A percentile compares a stretch with the other conserved stretches of the same genome.
Conservation (phyloP, 192 early-diverging fungal genomes). For the Coemansia sp. region DNA sequence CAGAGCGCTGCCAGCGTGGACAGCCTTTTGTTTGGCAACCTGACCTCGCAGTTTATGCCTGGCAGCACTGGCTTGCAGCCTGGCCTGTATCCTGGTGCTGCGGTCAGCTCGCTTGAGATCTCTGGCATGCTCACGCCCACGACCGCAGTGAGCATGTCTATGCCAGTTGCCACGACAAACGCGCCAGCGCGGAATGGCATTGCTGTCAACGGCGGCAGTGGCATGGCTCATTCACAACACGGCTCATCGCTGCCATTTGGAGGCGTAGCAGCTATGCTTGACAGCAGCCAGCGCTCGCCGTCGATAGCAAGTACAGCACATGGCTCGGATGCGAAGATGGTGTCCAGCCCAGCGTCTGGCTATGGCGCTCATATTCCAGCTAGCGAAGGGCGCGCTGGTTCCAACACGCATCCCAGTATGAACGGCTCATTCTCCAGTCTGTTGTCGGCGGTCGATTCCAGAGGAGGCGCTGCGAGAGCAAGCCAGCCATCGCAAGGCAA, state of each 20-base stretch:
- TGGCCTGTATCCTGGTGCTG: background rate
- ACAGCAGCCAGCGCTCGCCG: conserved; percentile 4
- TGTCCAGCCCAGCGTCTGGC: conserved; percentile 7
- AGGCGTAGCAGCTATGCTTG: background rate
- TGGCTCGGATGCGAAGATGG: conserved; percentile 5
- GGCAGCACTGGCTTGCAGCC: conserved; percentile 8
- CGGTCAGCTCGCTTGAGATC: conserved; percentile 8
- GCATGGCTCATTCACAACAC: background rate
- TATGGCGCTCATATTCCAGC: conserved; percentile 8
- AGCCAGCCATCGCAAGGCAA: background rate
- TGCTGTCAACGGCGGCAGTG: conserved; percentile 4
- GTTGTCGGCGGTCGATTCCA: background rate
- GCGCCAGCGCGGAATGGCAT: background rate
- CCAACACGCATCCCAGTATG: background rate
- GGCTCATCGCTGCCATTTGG: background rate
- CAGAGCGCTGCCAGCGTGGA: conserved; percentile 21
- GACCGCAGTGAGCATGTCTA: background rate
- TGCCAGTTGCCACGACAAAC: background rate
- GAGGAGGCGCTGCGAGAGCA: background rate
- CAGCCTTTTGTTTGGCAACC: conserved; percentile 30
- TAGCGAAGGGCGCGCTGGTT: background rate
- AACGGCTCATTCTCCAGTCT: background rate
- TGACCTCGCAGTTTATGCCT: conserved; percentile 43
- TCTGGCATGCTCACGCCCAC: conserved; percentile 18
- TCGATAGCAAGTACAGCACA: conserved; percentile 24